phyloP scores from a whole-genome alignment of 768 basidiomycete species.

The Agrocybe praecox region DNA sequence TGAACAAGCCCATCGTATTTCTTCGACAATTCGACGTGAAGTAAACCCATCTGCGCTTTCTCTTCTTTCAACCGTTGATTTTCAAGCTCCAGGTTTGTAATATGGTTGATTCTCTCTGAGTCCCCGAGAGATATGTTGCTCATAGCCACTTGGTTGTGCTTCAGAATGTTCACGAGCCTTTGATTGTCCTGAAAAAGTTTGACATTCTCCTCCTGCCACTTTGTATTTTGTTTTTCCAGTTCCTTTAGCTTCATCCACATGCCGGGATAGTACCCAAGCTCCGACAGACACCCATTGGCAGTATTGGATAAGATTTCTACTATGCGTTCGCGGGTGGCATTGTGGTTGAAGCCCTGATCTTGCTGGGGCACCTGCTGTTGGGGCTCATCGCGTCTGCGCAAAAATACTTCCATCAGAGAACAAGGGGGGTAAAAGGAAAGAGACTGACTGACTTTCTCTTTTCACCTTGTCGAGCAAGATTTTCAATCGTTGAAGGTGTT shows the following conservation, averaged over 20 bases:
- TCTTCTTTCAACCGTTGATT: neutral
- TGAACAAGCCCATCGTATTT: slow-evolving; percentile 6
- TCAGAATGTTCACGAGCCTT: neutral
- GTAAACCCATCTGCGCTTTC: neutral
- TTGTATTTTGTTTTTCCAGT: slow-evolving; percentile 29
- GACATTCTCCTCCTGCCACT: slow-evolving; percentile 37
- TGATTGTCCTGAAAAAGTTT: slow-evolving; percentile 34
- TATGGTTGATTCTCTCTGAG: neutral
- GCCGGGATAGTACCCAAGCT: slow-evolving; percentile 49
- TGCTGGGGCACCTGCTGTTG: slow-evolving; percentile 4
- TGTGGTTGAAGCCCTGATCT: neutral
- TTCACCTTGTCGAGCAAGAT: slow-evolving; percentile 5
- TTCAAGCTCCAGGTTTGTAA: neutral
- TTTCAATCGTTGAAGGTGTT: neutral
- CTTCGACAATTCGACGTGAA: slow-evolving; percentile 1
- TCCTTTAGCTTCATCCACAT: slow-evolving; percentile 39
- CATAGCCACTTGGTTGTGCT: neutral
- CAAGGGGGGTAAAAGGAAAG: neutral
- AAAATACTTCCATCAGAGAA: neutral
- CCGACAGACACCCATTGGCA: slow-evolving; percentile 47
- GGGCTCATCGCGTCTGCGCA: slow-evolving; percentile 2
- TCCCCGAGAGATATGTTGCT: neutral
- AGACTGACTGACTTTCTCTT: slow-evolving; percentile 14
- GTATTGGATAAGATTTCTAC: slow-evolving; percentile 46
- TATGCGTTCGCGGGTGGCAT: slow-evolving; percentile 34